These are phyloP conservation scores for Irpex sp. DNA, from an alignment of 1,284 basidiomycete species.

Conservation along the genomic window DNA sequence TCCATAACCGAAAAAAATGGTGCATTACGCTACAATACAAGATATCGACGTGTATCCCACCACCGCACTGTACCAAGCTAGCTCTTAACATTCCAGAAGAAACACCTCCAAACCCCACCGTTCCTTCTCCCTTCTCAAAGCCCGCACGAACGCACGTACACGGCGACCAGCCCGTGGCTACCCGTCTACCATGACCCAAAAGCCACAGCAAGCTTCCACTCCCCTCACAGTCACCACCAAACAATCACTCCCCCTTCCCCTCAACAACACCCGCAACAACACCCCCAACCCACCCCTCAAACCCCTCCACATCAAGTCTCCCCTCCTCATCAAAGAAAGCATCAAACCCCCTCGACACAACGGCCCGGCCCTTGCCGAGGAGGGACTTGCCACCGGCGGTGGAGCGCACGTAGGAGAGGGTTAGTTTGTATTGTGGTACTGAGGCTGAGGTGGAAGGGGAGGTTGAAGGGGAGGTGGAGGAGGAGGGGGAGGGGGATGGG, in stretches of 20 bases:
- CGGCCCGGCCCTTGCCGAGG: slow-evolving; percentile 55
- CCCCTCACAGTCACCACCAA: not conserved
- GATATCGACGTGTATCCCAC: not conserved
- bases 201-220: not conserved
- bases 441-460: too few relatives aligned
- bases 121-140: not conserved
- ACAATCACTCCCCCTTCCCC: slow-evolving; percentile 17
- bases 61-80: not conserved
- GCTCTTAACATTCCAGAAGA: not conserved
- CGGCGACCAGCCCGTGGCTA: not conserved
- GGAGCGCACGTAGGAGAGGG: slow-evolving; percentile 64
- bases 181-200: not conserved
- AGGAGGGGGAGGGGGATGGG: too few relatives aligned
- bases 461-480: too few relatives aligned
- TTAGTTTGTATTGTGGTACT: slow-evolving; percentile 58
- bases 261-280: slow-evolving; percentile 44
- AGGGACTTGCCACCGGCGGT: slow-evolving; percentile 74
- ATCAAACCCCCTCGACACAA: slow-evolving; percentile 48
- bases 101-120: not conserved
- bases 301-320: slow-evolving; percentile 59
- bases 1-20: not conserved
- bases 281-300: slow-evolving; percentile 69
- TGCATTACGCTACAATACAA: slow-evolving; percentile 1
- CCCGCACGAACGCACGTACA: not conserved
- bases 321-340: slow-evolving; percentile 70